Evolutionary conservation across 2,329 filamentous ascomycete species (phyloP), one percentile per base, ranked within the genome.

Genomic region (Pyrenochaeta sp.): DNA sequence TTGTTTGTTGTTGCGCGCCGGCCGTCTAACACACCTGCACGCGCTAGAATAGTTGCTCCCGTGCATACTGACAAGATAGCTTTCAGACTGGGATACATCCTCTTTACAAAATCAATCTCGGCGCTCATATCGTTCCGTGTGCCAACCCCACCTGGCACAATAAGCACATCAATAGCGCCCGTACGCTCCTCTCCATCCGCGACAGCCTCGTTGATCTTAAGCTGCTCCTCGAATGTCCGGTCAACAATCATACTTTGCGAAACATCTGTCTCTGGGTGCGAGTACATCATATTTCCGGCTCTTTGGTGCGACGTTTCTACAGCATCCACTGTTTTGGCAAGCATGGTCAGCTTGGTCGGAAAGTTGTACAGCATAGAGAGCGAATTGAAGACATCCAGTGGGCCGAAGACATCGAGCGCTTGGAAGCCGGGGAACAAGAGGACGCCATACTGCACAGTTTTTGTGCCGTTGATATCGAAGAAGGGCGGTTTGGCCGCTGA

Each of bases 1-100:
- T 91, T 91, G 69, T 90, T 91, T 7, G 86, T 89, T 1, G 89
- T 91, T 1, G 87, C 89, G 8, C 82, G 76, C 47, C 78, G 79
- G 0, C 85, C 84, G 56, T 89, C 82, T 22, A 91, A 71, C 1
- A 90, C 72, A 0, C 88, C 88, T 0, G 87, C 77, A 30, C 78
- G 76, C 0, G 87, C 88, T 0, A 84, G 81, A 2, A 89, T 73
- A 1, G 82, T 82, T 0, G 86, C 79, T 0, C 88, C 88, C 0
- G 86, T 91, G 72, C 89, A 91, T 1, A 91, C 81, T 0, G 86
- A 88, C 37, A 91, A 79, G 19, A 90, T 67, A 53, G 85, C 83
- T 59, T 84, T 64, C 7, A 88, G 72, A 22, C 71, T 72, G 0
- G 85, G 83, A 65, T 81, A 86, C 25, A 76, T 73, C 0, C 73